A percentile compares a stretch with the other conserved stretches of the same genome.
Evolutionary conservation across 805 yeast genomes (phyloP).

Genomic region (Zygoascus biomembranicola): DNA sequence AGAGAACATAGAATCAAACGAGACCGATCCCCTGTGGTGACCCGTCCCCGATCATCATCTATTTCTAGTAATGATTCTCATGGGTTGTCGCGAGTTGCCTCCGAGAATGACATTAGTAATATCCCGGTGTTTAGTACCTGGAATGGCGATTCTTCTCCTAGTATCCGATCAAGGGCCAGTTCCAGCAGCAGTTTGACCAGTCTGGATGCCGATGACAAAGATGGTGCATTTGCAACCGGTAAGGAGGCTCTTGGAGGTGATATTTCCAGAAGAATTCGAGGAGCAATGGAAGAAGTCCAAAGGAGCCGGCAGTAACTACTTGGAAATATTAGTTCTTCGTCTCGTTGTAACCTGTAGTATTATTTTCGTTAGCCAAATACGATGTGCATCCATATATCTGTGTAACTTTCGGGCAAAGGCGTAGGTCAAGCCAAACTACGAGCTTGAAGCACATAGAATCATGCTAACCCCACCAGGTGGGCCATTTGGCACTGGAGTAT

Average conservation of each 20-base stretch:
- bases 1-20: background rate
- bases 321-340: background rate
- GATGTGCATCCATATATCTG: background rate
- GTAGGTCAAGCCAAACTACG: too few species aligned
- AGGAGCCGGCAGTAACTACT: background rate
- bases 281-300: constrained; percentile 18
- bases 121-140: constrained; percentile 53
- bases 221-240: constrained; percentile 7
- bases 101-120: constrained; percentile 53
- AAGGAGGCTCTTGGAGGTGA: constrained; percentile 15
- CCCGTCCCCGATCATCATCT: constrained; percentile 6
- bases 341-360: background rate
- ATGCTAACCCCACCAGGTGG: too few species aligned
- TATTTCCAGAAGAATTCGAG: constrained; percentile 18
- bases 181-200: constrained; percentile 1
- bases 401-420: too few species aligned
- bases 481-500: too few species aligned
- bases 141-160: background rate
- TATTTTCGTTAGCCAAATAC: background rate
- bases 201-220: constrained; percentile 1
- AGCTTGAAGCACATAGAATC: too few species aligned
- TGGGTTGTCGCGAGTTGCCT: constrained; percentile 54
- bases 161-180: background rate
- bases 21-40: constrained; percentile 5
- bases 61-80: constrained; percentile 40